These are phyloP conservation scores for Aspergillus coremiiformis DNA, from an alignment of 495 filamentous ascomycete species.

Conservation along the genomic window DNA sequence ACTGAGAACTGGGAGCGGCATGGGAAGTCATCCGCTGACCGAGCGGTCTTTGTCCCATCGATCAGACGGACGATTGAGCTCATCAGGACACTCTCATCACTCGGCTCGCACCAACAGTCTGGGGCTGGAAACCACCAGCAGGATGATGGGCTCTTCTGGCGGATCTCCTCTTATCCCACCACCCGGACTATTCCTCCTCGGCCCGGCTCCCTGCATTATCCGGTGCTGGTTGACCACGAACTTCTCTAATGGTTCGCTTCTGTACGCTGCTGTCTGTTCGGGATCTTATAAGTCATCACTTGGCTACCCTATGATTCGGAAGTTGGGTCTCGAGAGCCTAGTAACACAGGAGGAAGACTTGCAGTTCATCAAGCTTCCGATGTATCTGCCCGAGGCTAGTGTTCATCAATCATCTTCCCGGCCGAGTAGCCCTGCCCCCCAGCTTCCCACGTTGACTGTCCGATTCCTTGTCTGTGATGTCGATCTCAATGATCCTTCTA, in stretches of 20 bases:
- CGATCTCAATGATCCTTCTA: constrained; percentile 44
- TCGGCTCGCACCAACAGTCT: constrained; percentile 81
- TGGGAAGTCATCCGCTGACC: constrained; percentile 76
- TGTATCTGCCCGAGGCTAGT: constrained; percentile 87
- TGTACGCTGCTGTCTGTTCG: constrained; percentile 89
- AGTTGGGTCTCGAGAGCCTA: constrained; percentile 59
- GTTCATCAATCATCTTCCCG: constrained; percentile 68
- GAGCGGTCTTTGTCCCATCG: constrained; percentile 90
- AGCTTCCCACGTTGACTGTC: constrained; percentile 71
- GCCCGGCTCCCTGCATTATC: constrained; percentile 84
- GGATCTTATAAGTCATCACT: constrained; percentile 82
- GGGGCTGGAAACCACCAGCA: constrained; percentile 62
- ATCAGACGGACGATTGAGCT: constrained; percentile 93
- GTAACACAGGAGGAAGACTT: constrained; percentile 58
- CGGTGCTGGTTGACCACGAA: constrained; percentile 87
- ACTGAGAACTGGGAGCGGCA: constrained; percentile 66
- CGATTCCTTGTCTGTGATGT: constrained; percentile 64
- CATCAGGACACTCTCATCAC: constrained; percentile 73
- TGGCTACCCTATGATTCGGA: constrained; percentile 62
- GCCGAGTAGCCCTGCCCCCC: constrained; percentile 63
- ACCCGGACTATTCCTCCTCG: constrained; percentile 73
- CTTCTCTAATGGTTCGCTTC: constrained; percentile 76
- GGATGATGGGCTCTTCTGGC: constrained; percentile 52
- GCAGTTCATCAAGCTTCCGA: constrained; percentile 62
- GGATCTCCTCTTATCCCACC: constrained; percentile 67